Percentiles rank a stretch among this genome's conserved stretches.
phyloP scores from a whole-genome alignment of 2,329 filamentous ascomycete genomes.

The Aspergillus ochraceus region DNA sequence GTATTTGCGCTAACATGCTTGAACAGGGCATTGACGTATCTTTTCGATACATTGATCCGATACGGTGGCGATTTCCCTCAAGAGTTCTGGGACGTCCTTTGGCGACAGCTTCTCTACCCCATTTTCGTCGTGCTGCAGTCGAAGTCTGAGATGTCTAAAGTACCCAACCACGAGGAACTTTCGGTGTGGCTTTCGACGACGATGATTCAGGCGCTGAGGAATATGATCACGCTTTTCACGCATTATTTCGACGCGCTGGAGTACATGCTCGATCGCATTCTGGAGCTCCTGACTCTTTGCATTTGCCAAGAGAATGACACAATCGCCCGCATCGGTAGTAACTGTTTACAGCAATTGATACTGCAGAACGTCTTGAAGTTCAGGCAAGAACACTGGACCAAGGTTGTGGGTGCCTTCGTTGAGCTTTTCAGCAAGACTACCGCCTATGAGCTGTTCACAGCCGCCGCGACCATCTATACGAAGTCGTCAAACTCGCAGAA shows the following conservation, averaged over 20 bases:
- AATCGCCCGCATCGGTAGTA: constrained; percentile 94
- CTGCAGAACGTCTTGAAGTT: constrained; percentile 96
- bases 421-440: constrained; percentile 94
- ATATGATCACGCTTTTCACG: constrained; percentile 98
- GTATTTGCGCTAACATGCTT: constrained; percentile 7
- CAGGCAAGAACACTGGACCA: constrained; percentile 80
- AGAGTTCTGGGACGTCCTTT: constrained; percentile 98
- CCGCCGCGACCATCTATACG: constrained; percentile 56
- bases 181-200: constrained; percentile 99
- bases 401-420: constrained; percentile 93
- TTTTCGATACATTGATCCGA: constrained; percentile 88
- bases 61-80: constrained; percentile 89
- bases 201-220: constrained; percentile 96
- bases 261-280: constrained; percentile 97
- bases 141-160: constrained; percentile 93
- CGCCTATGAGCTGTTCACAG: constrained; percentile 91
- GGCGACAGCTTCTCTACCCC: constrained; percentile 93
- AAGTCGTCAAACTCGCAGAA: constrained; percentile 26
- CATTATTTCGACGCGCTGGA: constrained; percentile 96
- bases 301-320: constrained; percentile 99
- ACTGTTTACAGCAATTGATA: constrained; percentile 95
- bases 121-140: constrained; percentile 98
- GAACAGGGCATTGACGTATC: constrained; percentile 79
- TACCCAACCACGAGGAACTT: constrained; percentile 91
- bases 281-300: constrained; percentile 90